A percentile compares a stretch with the other conserved stretches of the same genome.
Evolutionary conservation across 352 stramenopile species (phyloP).

Genomic region (Pythium brachiatum): DNA sequence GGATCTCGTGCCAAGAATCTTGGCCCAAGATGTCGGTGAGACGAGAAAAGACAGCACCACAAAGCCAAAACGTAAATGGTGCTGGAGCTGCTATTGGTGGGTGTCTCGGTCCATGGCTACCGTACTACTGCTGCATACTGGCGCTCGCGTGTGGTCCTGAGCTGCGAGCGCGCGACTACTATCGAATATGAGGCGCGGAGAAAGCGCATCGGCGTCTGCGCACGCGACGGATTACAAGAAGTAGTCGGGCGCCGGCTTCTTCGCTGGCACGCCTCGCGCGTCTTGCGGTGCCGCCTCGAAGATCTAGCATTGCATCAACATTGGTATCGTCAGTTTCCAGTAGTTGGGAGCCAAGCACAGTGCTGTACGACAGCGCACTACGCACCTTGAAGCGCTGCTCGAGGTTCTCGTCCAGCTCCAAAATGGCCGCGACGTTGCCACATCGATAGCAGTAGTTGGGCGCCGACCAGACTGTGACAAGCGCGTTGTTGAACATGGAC

Average conservation of each 20-base stretch:
- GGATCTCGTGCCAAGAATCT: not conserved
- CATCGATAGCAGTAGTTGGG: constrained; percentile 99
- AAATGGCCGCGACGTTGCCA: constrained; percentile 97
- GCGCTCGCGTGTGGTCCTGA: not conserved
- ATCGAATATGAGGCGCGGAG: constrained; percentile 9
- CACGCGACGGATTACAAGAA: constrained; percentile 89
- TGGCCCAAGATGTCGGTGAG: too few species aligned
- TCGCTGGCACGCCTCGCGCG: constrained; percentile 94
- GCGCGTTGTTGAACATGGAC: constrained; percentile 96
- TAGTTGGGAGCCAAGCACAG: too few species aligned
- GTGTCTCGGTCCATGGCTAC: not conserved
- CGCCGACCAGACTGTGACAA: constrained; percentile 99
- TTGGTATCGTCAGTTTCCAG: too few species aligned
- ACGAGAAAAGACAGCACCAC: not conserved
- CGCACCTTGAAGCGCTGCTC: constrained; percentile 85
- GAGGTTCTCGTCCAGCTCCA: constrained; percentile 98
- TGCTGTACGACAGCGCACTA: not conserved
- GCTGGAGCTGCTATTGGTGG: constrained; percentile 6
- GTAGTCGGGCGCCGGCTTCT: constrained; percentile 99
- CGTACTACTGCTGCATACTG: constrained; percentile 2
- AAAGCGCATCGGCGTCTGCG: not conserved
- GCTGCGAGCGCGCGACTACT: constrained; percentile 16
- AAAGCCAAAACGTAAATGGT: not conserved
- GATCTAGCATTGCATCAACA: constrained; percentile 64
- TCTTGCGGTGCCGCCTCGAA: constrained; percentile 98